Conservation (phyloP, 441 rosid genomes). For the Hura crepitans region DNA sequence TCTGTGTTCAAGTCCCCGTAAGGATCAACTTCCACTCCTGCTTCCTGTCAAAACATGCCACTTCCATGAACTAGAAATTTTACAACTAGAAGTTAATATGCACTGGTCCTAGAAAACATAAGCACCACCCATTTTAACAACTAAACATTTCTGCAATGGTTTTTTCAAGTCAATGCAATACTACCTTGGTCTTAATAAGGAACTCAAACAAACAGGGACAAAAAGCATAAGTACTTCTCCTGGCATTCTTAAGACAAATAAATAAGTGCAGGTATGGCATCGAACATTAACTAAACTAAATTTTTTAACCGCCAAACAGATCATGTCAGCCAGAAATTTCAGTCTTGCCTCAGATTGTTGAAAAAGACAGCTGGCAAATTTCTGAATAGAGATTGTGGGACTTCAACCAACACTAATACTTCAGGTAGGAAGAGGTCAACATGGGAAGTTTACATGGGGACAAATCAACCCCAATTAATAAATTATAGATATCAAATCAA, state of each 20-base stretch:
- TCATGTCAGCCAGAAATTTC: no score
- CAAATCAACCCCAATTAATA: neutral
- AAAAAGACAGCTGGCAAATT: neutral
- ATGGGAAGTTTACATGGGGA: neutral
- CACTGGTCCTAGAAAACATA: neutral
- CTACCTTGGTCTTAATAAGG: neutral
- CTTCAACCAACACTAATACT: neutral
- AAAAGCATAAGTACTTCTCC: neutral
- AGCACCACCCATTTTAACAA: neutral
- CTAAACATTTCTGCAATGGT: neutral
- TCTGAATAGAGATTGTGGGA: neutral
- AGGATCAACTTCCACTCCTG: conserved; percentile 83
- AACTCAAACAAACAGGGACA: neutral
- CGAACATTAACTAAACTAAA: neutral
- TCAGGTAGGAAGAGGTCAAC: neutral
- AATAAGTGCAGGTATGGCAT: neutral
- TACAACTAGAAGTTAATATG: neutral
- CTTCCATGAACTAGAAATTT: conserved; percentile 9
- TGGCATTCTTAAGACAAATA: neutral
- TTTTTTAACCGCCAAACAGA: neutral
- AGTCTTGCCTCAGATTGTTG: no score
- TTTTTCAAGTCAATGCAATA: neutral
- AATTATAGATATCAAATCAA: neutral
- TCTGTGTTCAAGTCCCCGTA: conserved; percentile 81
- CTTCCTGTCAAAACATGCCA: conserved; percentile 46